Conservation (phyloP, 805 yeast genomes). For the Wickerhamomyces chambardii region DNA sequence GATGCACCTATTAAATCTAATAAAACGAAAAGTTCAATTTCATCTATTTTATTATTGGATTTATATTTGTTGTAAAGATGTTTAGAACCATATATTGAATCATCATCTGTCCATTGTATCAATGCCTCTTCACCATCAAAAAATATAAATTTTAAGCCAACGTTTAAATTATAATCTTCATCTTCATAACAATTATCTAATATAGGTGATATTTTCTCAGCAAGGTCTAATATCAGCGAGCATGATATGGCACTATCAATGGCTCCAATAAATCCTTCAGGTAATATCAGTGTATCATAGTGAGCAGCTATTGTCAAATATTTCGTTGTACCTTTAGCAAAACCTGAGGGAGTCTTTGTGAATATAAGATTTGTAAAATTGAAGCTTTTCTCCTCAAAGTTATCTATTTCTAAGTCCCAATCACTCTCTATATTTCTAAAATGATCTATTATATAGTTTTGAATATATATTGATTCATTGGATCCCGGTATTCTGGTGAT, state of each 20-base stretch:
- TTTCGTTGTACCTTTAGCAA: constrained; percentile 4
- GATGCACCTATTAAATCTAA: constrained; percentile 40
- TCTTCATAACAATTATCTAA: constrained; percentile 8
- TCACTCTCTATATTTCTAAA: constrained; percentile 19
- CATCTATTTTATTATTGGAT: constrained; percentile 13
- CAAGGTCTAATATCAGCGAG: constrained; percentile 37
- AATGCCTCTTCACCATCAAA: constrained; percentile 59
- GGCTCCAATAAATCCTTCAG: constrained; percentile 52
- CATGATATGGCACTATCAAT: constrained; percentile 53
- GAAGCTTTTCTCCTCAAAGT: constrained; percentile 25
- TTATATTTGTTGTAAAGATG: constrained; percentile 35
- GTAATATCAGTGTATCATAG: constrained; percentile 36
- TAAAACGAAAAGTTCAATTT: constrained; percentile 36
- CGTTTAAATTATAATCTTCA: constrained; percentile 8
- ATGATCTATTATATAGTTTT: constrained; percentile 24
- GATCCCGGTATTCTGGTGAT: constrained; percentile 34
- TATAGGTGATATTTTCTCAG: constrained; percentile 15
- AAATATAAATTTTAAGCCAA: constrained; percentile 40
- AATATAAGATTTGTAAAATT: constrained; percentile 30
- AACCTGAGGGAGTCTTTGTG: constrained; percentile 14
- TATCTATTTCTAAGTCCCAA: constrained; percentile 21
- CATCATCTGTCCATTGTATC: constrained; percentile 38
- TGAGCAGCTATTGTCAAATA: constrained; percentile 40
- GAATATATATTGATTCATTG: constrained; percentile 25
- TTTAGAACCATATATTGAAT: constrained; percentile 48